Conservation (phyloP, 1,284 basidiomycete genomes). For the Rhodotorula sp. region DNA sequence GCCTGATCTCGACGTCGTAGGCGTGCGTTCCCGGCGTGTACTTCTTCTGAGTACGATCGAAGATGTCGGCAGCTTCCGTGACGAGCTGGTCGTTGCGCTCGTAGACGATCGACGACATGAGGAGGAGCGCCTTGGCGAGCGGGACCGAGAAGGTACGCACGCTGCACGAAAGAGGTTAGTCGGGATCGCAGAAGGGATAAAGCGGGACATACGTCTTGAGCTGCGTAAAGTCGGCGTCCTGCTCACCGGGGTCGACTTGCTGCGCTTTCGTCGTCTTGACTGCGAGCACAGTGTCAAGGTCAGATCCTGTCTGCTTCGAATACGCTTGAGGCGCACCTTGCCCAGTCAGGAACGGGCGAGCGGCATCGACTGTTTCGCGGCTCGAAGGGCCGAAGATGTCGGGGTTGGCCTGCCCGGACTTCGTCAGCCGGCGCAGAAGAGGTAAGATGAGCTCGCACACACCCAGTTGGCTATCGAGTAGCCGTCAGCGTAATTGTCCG, state of each 20-base stretch:
- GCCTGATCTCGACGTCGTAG: conserved; percentile 1
- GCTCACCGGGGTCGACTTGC: conserved; percentile 6
- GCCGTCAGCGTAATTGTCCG: conserved; percentile 10
- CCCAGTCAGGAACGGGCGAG: conserved; percentile 11
- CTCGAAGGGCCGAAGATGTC: conserved; percentile 10
- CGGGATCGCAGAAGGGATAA: background rate
- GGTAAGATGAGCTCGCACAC: background rate
- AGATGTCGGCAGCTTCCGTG: conserved; percentile 8
- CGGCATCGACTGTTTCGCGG: conserved; percentile 2
- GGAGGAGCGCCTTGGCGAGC: conserved; percentile 24
- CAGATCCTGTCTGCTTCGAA: background rate
- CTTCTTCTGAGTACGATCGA: background rate
- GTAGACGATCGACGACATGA: conserved; percentile 29
- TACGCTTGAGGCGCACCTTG: background rate
- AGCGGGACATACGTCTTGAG: conserved; percentile 11
- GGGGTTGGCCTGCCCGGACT: conserved; percentile 12
- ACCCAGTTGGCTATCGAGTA: conserved; percentile 27
- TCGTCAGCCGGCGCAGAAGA: background rate
- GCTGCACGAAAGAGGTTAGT: background rate
- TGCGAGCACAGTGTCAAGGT: background rate
- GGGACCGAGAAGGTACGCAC: conserved; percentile 28
- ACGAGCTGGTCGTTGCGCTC: conserved; percentile 28
- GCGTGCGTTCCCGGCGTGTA: background rate
- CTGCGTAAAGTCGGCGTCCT: conserved; percentile 20
- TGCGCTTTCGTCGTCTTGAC: conserved; percentile 15